Evolutionary conservation across 768 basidiomycete genomes (phyloP).

Genomic region (Tephrocybe sp.): DNA sequence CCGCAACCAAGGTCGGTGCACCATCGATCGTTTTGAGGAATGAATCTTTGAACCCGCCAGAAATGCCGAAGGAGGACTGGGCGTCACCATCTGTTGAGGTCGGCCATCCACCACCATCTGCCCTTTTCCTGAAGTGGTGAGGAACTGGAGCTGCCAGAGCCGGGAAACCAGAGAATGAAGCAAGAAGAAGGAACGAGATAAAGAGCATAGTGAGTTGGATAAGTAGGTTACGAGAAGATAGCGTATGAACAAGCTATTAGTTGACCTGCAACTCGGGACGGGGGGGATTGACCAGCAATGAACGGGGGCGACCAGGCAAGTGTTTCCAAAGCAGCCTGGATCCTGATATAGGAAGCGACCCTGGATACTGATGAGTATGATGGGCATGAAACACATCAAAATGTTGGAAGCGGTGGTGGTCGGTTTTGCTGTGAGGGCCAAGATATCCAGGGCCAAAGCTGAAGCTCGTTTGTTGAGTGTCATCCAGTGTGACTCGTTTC

Average conservation of each 20-base stretch:
- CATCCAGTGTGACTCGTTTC: no score
- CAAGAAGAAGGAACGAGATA: constrained; percentile 6
- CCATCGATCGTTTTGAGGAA: background rate
- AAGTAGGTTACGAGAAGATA: background rate
- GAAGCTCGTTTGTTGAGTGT: no score
- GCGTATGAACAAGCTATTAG: constrained; percentile 12
- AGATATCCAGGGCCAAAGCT: no score
- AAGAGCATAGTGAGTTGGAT: constrained; percentile 7
- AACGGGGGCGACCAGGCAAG: constrained; percentile 13
- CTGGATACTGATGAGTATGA: background rate
- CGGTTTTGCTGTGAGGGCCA: no score
- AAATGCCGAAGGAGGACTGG: constrained; percentile 10
- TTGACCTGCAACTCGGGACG: constrained; percentile 18
- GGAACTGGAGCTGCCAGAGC: constrained; percentile 15
- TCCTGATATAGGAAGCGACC: background rate
- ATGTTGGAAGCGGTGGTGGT: no score
- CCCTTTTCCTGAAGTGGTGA: background rate
- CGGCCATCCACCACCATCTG: constrained; percentile 10
- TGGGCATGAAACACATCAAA: background rate
- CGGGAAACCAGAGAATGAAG: constrained; percentile 3
- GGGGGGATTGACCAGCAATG: constrained; percentile 15
- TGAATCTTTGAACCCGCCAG: constrained; percentile 2
- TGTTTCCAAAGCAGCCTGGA: background rate
- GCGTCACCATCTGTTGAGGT: background rate
- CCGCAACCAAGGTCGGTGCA: constrained; percentile 2